These are phyloP conservation scores for Plasmodium vinckei DNA, from an alignment of 169 alveolate genomes.

Conservation along the genomic window DNA sequence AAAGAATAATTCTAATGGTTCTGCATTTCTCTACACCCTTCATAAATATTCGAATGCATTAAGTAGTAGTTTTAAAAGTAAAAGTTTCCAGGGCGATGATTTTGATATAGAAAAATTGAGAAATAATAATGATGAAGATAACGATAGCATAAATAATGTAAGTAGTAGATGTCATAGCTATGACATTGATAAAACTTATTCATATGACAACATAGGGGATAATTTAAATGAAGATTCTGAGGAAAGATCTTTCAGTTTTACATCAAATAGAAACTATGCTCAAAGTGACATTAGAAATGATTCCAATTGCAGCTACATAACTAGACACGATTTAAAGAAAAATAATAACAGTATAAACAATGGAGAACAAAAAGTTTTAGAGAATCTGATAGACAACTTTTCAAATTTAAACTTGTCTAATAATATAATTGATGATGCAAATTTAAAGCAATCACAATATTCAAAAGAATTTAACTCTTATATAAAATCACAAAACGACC, in stretches of 20 bases:
- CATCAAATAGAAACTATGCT: slow-evolving; percentile 12
- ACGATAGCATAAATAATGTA: not conserved
- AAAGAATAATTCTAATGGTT: slow-evolving; percentile 4
- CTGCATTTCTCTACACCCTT: slow-evolving; percentile 11
- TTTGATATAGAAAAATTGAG: not conserved
- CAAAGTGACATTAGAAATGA: not conserved
- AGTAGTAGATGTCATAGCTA: too few relatives aligned
- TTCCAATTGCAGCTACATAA: not conserved
- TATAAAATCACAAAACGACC: slow-evolving; percentile 8
- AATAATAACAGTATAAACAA: not conserved
- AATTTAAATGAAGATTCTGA: slow-evolving; percentile 1
- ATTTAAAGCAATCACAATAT: not conserved
- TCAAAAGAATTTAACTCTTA: slow-evolving; percentile 1
- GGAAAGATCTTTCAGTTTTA: slow-evolving; percentile 23
- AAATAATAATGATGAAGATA: not conserved
- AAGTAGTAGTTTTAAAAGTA: not conserved
- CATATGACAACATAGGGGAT: too few relatives aligned
- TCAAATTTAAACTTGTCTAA: slow-evolving; percentile 1
- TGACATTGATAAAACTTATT: too few relatives aligned
- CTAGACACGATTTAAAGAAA: not conserved
- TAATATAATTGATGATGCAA: slow-evolving; percentile 9
- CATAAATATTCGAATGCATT: not conserved
- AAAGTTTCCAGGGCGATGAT: too few relatives aligned
- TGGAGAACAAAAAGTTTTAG: not conserved
- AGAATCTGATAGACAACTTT: slow-evolving; percentile 2